Evolutionary conservation across 2,329 filamentous ascomycete species (phyloP), one percentile per base, ranked within the genome.

Genomic region (Fusarium stilboides): DNA sequence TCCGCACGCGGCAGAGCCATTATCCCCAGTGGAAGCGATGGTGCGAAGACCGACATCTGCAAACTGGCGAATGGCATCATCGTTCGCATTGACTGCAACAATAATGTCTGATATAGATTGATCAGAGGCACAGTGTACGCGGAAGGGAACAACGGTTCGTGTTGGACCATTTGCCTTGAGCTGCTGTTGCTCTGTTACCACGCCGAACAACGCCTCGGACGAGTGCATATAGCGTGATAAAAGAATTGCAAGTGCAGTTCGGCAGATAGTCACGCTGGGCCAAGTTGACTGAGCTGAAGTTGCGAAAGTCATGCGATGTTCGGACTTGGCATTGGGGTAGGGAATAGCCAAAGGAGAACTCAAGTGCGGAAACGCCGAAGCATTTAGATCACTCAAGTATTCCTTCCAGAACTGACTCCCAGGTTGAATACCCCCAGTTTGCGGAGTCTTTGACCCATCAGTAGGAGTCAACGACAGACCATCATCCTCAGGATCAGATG

Each of bases 1-100:
- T 19, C 42, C 62, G 14, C 58, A 57, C 3, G 61, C 57, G 12
- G 61, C 57, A 37, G 52, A 31, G 19, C 58, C 58, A 24, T 62
- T 33, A 1, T 57, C 58, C 3, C 62, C 58, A 24, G 40, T 17
- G 1, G 19, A 24, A 3, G 17, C 13, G n/a, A 65, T 47, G 20
- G 19, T 47, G 14, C 51, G 34, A 9, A 65, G 52, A n/a, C 58
- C 62, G 5, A 17, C 37, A 5, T 51, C 34, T 22, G 28, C 10
- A 6, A 54, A 59, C 7, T 44, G 42, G 2, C 19, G 22, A 3
- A 54, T 53, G 19, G 2, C 2, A 15, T 62, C 17, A 44, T 34
- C n/a, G n/a, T n/a, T n/a, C n/a, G n/a, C n/a, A n/a, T n/a, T n/a
- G n/a, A n/a, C n/a, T n/a, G n/a, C n/a, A n/a, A n/a, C n/a, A n/a